Percentiles rank a stretch among this genome's conserved stretches.
These are phyloP conservation scores for Salvia splendens DNA, from an alignment of 257 asterid genomes.

Conservation along the genomic window DNA sequence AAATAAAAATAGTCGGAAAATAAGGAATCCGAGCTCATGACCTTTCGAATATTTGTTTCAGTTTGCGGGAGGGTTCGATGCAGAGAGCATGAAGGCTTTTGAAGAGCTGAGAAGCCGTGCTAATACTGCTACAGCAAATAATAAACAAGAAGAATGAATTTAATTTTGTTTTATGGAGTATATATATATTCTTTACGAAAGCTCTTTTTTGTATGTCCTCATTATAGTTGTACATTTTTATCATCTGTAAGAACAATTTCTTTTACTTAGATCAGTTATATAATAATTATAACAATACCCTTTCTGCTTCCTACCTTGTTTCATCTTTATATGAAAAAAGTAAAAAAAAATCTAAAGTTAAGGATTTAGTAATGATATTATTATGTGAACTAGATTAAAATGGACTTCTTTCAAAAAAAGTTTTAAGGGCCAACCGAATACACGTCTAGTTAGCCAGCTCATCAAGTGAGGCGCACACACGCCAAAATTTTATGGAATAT, in stretches of 20 bases:
- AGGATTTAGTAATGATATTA: no score
- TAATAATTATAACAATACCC: no score
- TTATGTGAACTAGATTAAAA: no score
- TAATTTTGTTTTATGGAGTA: no score
- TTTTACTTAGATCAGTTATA: conserved; percentile 16
- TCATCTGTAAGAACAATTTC: conserved; percentile 18
- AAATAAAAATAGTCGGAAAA: neutral
- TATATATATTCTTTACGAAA: neutral
- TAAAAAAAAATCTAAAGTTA: no score
- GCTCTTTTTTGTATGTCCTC: neutral
- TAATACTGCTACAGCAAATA: conserved; percentile 47
- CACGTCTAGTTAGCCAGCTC: conserved; percentile 37
- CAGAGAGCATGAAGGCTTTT: conserved; percentile 95
- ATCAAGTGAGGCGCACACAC: conserved; percentile 52
- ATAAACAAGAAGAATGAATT: conserved; percentile 35
- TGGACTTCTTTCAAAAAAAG: neutral
- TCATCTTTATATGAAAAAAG: no score
- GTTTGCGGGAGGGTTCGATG: conserved; percentile 99
- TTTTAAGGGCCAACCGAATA: conserved; percentile 26
- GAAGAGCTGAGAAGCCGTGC: conserved; percentile 92
- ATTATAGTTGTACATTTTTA: conserved; percentile 42
- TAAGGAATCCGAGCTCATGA: neutral
- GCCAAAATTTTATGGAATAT: conserved; percentile 16
- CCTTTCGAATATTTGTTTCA: conserved; percentile 37
- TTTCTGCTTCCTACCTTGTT: no score